These are phyloP conservation scores for Penicillium daleae DNA, from an alignment of 495 filamentous ascomycete genomes.

Conservation along the genomic window DNA sequence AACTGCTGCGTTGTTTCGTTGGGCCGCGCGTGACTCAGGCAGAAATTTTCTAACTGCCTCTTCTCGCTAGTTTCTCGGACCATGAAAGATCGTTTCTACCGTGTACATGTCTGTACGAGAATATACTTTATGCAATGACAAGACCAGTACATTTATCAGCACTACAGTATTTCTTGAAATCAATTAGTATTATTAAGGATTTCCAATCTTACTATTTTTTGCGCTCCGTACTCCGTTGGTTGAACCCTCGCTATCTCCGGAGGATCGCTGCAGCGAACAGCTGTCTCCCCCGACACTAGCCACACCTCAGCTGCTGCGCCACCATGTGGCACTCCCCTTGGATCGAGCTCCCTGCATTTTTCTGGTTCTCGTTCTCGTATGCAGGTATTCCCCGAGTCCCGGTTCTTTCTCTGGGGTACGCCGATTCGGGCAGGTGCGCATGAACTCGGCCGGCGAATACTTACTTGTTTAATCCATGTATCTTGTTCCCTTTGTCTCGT, in stretches of 20 bases:
- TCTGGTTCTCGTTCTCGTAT: neutral
- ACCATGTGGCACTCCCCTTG: constrained; percentile 9
- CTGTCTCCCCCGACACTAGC: constrained; percentile 2
- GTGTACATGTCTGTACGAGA: neutral
- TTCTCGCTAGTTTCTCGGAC: neutral
- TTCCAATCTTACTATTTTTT: neutral
- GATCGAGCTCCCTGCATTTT: neutral
- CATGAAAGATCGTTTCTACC: too few species aligned
- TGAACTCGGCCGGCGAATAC: neutral
- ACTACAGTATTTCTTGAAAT: neutral
- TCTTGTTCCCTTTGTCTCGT: neutral
- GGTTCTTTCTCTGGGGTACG: constrained; percentile 18
- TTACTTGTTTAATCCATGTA: neutral
- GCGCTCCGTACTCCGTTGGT: neutral
- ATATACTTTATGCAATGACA: constrained; percentile 1
- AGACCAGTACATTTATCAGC: neutral
- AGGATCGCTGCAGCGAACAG: neutral
- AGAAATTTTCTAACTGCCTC: neutral
- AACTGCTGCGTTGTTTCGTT: neutral
- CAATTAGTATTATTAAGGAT: neutral
- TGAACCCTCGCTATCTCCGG: neutral
- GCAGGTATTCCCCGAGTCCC: too few species aligned
- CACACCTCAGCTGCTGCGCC: constrained; percentile 17
- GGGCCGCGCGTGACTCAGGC: constrained; percentile 19
- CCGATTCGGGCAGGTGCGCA: constrained; percentile 2